Evolutionary conservation across 2,329 filamentous ascomycete genomes (phyloP).

Genomic region (Orbilia oligospora): DNA sequence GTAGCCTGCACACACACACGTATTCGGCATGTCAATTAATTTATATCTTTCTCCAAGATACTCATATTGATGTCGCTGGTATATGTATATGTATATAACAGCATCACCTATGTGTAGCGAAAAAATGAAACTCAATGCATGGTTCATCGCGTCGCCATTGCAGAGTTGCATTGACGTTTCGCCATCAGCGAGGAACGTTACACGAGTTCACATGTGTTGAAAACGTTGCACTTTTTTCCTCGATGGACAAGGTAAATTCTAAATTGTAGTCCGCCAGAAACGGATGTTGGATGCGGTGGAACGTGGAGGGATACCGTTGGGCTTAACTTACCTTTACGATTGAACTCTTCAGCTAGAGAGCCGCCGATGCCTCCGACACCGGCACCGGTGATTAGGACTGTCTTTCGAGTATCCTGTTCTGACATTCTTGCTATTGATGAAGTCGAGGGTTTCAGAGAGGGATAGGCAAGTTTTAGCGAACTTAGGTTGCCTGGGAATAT

Average conservation of each 20-base stretch:
- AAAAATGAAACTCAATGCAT: no score
- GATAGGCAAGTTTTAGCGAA: constrained; percentile 20
- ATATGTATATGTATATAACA: no score
- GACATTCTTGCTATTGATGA: background rate
- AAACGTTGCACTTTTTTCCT: constrained; percentile 11
- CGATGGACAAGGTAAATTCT: background rate
- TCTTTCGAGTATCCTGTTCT: constrained; percentile 65
- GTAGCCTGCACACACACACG: constrained; percentile 66
- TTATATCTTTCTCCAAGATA: no score
- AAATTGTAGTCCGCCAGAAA: background rate
- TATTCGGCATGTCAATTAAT: no score
- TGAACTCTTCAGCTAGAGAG: constrained; percentile 72
- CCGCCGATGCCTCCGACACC: constrained; percentile 74
- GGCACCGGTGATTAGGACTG: constrained; percentile 72
- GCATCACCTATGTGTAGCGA: no score
- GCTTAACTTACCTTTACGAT: constrained; percentile 69
- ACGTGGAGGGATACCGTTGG: background rate
- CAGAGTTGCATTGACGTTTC: background rate
- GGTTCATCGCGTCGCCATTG: no score
- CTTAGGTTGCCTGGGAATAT: background rate
- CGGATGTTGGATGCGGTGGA: background rate
- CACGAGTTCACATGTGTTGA: constrained; percentile 36
- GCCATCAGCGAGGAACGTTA: background rate
- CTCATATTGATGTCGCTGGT: no score
- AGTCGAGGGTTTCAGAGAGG: background rate